Evolutionary conservation across 1,284 basidiomycete species (phyloP).

Genomic region (Apiotrichum mycotoxinovorans): DNA sequence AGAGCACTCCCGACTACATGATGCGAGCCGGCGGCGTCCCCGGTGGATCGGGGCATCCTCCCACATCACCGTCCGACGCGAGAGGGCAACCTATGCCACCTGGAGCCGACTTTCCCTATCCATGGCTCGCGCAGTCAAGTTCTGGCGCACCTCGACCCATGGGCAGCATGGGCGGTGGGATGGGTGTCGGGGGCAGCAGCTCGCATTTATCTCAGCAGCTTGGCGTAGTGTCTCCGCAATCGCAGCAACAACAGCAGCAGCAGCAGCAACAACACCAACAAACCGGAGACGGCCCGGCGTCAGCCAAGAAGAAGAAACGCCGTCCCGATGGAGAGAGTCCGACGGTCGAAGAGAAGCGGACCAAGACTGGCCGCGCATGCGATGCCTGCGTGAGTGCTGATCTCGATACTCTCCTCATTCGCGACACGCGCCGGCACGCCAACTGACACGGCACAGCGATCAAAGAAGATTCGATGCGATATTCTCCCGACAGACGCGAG

Average conservation of each 20-base stretch:
- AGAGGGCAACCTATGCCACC: background rate
- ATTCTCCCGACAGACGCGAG: constrained; percentile 31
- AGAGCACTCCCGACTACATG: background rate
- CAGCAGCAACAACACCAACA: background rate
- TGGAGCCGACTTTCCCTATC: background rate
- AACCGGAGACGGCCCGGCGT: background rate
- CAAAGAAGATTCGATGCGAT: constrained; percentile 76
- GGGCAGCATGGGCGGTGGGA: background rate
- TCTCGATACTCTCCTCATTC: background rate
- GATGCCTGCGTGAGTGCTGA: constrained; percentile 45
- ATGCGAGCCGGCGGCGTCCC: background rate
- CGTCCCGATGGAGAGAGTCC: constrained; percentile 10
- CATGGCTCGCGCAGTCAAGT: no score
- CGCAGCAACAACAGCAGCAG: background rate
- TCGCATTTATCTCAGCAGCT: no score
- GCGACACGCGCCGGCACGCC: no score
- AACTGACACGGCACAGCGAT: constrained; percentile 52
- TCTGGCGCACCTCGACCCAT: background rate
- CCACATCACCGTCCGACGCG: background rate
- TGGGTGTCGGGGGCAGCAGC: no score
- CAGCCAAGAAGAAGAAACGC: constrained; percentile 31
- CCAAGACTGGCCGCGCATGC: constrained; percentile 49
- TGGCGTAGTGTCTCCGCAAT: background rate
- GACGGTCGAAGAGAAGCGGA: constrained; percentile 36
- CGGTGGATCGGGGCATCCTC: background rate